Conservation (phyloP, 2,329 filamentous ascomycete genomes). For the Colletotrichum cuscutae region DNA sequence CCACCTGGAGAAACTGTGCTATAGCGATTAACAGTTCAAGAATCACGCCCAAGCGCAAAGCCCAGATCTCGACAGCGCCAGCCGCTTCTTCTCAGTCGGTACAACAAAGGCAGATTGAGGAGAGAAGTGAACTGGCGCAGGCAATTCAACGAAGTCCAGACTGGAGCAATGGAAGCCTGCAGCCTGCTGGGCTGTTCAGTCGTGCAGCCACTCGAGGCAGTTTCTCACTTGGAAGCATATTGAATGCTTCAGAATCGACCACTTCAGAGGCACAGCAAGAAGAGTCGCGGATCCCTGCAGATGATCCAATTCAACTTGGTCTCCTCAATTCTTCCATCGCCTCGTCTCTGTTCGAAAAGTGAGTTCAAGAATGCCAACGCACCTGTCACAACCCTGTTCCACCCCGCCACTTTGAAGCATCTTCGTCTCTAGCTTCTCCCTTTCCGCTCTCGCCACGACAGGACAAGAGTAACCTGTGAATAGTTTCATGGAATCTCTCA, state of each 20-base stretch:
- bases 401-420: not conserved
- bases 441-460: not conserved
- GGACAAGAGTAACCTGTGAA: not conserved
- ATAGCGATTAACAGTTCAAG: not conserved
- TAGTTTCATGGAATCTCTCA: constrained; percentile 51
- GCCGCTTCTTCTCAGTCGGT: not conserved
- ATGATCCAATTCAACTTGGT: constrained; percentile 12
- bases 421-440: not conserved
- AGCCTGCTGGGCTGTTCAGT: constrained; percentile 47
- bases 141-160: constrained; percentile 9
- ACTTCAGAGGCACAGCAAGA: not conserved
- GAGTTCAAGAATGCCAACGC: not conserved
- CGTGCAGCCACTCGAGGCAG: constrained; percentile 45
- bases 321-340: constrained; percentile 16
- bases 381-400: not conserved
- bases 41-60: not conserved
- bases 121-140: not conserved
- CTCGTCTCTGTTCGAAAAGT: constrained; percentile 24
- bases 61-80: not conserved
- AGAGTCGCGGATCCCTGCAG: not conserved
- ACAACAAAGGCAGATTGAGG: not conserved
- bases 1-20: not conserved
- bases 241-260: constrained; percentile 34
- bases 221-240: constrained; percentile 47
- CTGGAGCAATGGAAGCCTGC: constrained; percentile 39